A percentile compares a stretch with the other conserved stretches of the same genome.
Evolutionary conservation across 495 filamentous ascomycete species (phyloP).

Genomic region (Chaetomidium leptoderma): DNA sequence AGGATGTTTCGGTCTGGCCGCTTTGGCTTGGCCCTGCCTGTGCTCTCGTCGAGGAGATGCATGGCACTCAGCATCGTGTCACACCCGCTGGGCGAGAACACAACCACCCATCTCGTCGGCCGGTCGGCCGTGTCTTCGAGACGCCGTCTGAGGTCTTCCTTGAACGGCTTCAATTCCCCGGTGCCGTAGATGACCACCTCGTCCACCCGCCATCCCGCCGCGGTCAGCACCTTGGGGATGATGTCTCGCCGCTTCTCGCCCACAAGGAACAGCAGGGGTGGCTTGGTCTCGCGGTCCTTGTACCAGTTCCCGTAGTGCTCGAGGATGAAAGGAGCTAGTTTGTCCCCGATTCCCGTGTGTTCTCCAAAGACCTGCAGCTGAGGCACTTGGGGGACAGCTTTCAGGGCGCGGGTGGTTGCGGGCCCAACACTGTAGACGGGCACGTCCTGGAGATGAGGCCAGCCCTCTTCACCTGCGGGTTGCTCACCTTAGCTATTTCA

Average conservation of each 20-base stretch:
- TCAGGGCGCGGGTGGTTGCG: conserved; percentile 72
- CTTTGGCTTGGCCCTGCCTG: conserved; percentile 39
- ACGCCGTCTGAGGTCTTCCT: conserved; percentile 53
- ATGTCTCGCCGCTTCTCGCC: conserved; percentile 83
- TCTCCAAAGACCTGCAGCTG: conserved; percentile 62
- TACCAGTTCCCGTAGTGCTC: conserved; percentile 57
- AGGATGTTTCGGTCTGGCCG: conserved; percentile 41
- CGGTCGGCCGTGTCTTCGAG: conserved; percentile 40
- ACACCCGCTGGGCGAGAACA: conserved; percentile 90
- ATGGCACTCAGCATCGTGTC: conserved; percentile 71
- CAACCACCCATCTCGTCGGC: conserved; percentile 69
- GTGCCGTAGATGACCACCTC: conserved; percentile 86
- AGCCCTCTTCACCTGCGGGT: conserved; percentile 30
- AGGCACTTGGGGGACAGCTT: conserved; percentile 48
- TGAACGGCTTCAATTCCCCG: conserved; percentile 69
- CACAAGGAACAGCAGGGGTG: conserved; percentile 75
- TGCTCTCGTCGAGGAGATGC: conserved; percentile 50
- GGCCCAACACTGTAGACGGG: conserved; percentile 88
- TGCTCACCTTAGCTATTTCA: conserved; percentile 24
- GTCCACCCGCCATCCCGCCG: conserved; percentile 52
- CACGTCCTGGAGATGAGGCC: conserved; percentile 49
- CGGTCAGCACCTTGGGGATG: conserved; percentile 75
- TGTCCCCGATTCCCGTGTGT: conserved; percentile 77
- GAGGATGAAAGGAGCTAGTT: conserved; percentile 70
- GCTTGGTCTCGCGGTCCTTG: conserved; percentile 40